phyloP scores from a whole-genome alignment of 305 asterid species.

The Nicotiana rustica region DNA sequence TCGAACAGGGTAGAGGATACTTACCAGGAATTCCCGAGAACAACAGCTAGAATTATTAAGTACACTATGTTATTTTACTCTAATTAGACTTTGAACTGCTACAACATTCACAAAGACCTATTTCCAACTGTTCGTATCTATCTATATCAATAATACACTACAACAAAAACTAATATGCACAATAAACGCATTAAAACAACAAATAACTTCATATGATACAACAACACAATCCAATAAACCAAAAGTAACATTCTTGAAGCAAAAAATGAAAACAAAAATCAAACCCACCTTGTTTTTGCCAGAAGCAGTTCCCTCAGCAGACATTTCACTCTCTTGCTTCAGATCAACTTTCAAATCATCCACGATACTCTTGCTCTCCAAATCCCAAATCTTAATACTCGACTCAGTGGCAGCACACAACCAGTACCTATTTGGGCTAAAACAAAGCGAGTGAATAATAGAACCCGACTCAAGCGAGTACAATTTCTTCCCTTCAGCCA shows the following conservation, averaged over 20 bases:
- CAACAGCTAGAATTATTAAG: not conserved
- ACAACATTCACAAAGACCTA: not conserved
- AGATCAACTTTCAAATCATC: slow-evolving; percentile 78
- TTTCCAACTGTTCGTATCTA: not conserved
- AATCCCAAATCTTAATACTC: slow-evolving; percentile 74
- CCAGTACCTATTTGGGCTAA: slow-evolving; percentile 1
- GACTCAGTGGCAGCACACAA: slow-evolving; percentile 52
- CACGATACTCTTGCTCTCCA: slow-evolving; percentile 67
- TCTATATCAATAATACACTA: not conserved
- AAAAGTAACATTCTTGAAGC: slow-evolving; percentile 24
- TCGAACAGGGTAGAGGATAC: not conserved
- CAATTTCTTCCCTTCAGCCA: slow-evolving; percentile 66
- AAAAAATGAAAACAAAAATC: not conserved
- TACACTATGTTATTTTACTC: not conserved
- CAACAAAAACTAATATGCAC: not conserved
- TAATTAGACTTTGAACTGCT: not conserved
- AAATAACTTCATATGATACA: not conserved
- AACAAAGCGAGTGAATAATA: not conserved
- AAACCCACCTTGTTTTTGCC: slow-evolving; percentile 65
- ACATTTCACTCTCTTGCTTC: slow-evolving; percentile 75
- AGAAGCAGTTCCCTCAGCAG: slow-evolving; percentile 48
- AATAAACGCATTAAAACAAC: not conserved
- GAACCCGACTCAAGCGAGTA: slow-evolving; percentile 52
- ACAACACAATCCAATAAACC: not conserved
- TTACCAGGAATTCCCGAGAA: not conserved